Percentiles rank a stretch among this genome's conserved stretches.
phyloP scores from a whole-genome alignment of 805 yeast species.

The Yarrowia alimentaria region DNA sequence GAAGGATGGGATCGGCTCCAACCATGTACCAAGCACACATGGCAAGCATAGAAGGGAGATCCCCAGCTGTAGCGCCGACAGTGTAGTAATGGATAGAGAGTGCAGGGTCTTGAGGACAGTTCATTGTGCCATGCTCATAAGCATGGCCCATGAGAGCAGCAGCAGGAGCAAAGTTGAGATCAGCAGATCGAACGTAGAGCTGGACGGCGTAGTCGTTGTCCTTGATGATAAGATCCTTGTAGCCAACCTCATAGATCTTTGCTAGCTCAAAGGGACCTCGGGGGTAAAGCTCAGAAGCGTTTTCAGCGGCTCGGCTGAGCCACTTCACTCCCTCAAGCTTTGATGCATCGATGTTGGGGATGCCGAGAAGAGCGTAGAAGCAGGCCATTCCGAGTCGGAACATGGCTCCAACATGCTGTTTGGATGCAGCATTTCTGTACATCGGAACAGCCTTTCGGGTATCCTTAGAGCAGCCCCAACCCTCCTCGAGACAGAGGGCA shows the following conservation, averaged over 20 bases:
- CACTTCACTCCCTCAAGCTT: conserved; percentile 89
- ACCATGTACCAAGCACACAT: conserved; percentile 96
- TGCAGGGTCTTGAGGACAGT: conserved; percentile 73
- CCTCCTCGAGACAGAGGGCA: conserved; percentile 88
- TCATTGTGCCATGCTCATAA: conserved; percentile 73
- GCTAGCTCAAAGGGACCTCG: conserved; percentile 96
- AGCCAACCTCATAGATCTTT: conserved; percentile 78
- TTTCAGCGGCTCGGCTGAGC: conserved; percentile 82
- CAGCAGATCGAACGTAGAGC: conserved; percentile 82
- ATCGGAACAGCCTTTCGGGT: conserved; percentile 81
- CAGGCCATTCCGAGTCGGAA: conserved; percentile 85
- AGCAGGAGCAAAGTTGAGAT: conserved; percentile 78
- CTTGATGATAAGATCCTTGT: conserved; percentile 78
- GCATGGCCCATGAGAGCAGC: conserved; percentile 76
- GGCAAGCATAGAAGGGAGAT: conserved; percentile 85
- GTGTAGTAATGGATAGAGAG: conserved; percentile 90
- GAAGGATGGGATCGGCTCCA: conserved; percentile 82
- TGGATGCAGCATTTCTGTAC: conserved; percentile 80
- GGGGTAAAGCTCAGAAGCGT: conserved; percentile 77
- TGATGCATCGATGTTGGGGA: conserved; percentile 59
- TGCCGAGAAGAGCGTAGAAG: conserved; percentile 81
- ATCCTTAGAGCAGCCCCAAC: conserved; percentile 87
- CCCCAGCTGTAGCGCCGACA: conserved; percentile 84
- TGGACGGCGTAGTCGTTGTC: conserved; percentile 83
- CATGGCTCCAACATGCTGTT: conserved; percentile 97